These are phyloP conservation scores for Tuber aestivum DNA, from an alignment of 495 filamentous ascomycete species.

Conservation along the genomic window DNA sequence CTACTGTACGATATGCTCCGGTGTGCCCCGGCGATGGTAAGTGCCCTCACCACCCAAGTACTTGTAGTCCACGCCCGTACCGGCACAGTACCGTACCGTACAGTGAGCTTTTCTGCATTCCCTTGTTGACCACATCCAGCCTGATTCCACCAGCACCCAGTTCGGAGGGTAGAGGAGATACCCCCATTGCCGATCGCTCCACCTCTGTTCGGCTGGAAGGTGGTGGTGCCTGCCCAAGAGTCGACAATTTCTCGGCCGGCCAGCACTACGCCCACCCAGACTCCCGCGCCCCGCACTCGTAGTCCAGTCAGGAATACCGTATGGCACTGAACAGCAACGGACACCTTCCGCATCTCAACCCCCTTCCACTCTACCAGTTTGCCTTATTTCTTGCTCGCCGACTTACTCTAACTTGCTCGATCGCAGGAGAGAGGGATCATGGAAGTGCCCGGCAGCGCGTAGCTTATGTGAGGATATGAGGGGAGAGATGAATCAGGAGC, in stretches of 20 bases:
- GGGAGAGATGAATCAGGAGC: not conserved
- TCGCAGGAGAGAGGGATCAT: not conserved
- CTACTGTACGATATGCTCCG: not conserved
- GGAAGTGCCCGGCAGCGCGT: not conserved
- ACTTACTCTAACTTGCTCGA: not conserved
- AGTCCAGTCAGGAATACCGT: constrained; percentile 5
- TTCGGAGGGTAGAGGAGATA: constrained; percentile 11
- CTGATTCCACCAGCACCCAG: constrained; percentile 6
- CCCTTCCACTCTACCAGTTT: not conserved
- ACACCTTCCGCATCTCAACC: not conserved
- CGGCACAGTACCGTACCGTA: no score
- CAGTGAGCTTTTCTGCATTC: no score
- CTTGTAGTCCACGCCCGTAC: no score
- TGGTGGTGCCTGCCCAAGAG: constrained; percentile 9
- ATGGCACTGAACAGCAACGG: constrained; percentile 1
- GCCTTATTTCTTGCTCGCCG: not conserved
- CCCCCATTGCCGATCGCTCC: constrained; percentile 26
- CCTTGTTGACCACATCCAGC: not conserved
- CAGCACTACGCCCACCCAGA: constrained; percentile 14
- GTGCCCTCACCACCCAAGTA: not conserved
- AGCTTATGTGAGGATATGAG: not conserved
- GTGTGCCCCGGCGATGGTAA: not conserved
- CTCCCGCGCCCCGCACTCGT: constrained; percentile 1
- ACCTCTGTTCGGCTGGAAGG: constrained; percentile 10
- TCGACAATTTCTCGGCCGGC: constrained; percentile 14